Percentiles rank a stretch among this genome's conserved stretches.
phyloP scores from a whole-genome alignment of 2,329 filamentous ascomycete species.

The Magnaporthiopsis rhizophila region DNA sequence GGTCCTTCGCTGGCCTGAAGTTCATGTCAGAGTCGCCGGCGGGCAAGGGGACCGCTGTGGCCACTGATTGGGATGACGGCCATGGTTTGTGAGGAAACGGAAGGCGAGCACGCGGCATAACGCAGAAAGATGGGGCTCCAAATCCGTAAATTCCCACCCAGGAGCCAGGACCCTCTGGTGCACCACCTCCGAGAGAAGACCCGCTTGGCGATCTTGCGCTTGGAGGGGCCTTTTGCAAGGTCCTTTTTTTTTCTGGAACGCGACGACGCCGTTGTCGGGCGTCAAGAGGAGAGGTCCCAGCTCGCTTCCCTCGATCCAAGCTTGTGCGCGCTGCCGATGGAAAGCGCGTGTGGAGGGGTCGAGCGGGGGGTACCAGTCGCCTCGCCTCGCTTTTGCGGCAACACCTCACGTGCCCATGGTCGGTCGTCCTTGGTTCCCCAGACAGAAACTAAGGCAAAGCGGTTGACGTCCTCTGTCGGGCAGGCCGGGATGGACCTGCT shows the following conservation, averaged over 20 bases:
- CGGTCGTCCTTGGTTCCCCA: background rate
- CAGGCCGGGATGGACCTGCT: background rate
- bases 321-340: too few species aligned
- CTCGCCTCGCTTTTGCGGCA: background rate
- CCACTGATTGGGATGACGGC: too few species aligned
- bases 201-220: background rate
- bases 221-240: background rate
- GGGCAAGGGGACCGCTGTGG: too few species aligned
- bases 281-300: background rate
- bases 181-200: background rate
- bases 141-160: background rate
- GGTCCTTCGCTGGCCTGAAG: too few species aligned
- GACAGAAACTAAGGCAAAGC: background rate
- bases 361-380: background rate
- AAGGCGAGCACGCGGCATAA: background rate
- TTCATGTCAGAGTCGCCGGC: too few species aligned
- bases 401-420: background rate
- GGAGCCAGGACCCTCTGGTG: too few species aligned
- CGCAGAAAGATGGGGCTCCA: background rate
- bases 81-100: background rate
- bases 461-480: too few species aligned
- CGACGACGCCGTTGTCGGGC: background rate
- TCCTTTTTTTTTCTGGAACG: background rate
- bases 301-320: background rate
- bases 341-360: background rate